Conservation (phyloP, 78 protist species). For the Chrysochromulina parva region DNA sequence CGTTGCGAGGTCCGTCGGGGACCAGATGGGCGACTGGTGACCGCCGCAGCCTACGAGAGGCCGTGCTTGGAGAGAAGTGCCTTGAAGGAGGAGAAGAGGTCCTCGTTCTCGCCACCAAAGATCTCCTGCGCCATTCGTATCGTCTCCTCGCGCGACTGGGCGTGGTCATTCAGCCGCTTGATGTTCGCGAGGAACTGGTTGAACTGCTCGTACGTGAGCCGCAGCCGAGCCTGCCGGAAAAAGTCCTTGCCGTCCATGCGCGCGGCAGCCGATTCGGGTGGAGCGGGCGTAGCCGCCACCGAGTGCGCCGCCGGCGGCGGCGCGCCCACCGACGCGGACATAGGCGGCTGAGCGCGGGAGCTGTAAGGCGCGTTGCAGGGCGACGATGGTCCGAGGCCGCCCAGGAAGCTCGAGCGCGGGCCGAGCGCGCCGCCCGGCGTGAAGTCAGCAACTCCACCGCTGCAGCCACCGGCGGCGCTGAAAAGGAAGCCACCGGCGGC, state of each 20-base stretch:
- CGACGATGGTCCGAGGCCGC: no score
- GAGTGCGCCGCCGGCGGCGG: neutral
- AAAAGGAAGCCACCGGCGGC: neutral
- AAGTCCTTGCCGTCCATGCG: neutral
- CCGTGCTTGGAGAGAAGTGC: neutral
- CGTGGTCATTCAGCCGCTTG: neutral
- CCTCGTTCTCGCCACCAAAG: neutral
- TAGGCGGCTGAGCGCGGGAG: neutral
- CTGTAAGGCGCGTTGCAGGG: neutral
- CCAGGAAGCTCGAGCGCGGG: no score
- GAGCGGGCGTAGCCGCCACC: neutral
- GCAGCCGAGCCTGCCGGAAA: neutral
- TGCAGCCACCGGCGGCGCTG: no score
- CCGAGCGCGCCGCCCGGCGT: neutral
- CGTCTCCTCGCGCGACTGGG: neutral
- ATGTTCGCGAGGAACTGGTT: neutral
- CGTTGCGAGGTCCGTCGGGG: no score
- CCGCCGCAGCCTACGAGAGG: neutral
- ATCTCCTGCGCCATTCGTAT: neutral
- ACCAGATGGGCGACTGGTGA: no score
- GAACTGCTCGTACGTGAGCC: constrained; percentile 22
- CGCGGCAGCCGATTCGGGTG: neutral
- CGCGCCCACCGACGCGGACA: neutral
- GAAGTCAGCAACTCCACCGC: neutral
- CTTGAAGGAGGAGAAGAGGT: neutral